phyloP scores from a whole-genome alignment of 805 yeast genomes.

The Metschnikowia santaceciliae region DNA sequence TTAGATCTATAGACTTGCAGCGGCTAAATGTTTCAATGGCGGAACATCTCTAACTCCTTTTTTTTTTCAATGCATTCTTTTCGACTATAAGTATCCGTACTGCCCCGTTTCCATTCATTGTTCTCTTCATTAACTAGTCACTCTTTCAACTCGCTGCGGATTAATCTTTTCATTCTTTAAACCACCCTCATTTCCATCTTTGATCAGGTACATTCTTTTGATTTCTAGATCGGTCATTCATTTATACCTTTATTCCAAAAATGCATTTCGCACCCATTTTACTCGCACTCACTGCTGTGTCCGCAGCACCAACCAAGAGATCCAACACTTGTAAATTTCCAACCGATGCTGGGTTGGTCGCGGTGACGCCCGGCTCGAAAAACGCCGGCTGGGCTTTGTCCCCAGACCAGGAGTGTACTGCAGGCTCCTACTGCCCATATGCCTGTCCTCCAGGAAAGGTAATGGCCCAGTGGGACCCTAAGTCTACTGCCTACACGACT shows the following conservation, averaged over 20 bases:
- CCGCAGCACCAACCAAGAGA: conserved; percentile 27
- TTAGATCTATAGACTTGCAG: neutral
- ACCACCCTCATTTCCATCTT: neutral
- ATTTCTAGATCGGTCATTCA: neutral
- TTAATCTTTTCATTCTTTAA: neutral
- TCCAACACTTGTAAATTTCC: conserved; percentile 65
- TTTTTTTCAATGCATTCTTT: neutral
- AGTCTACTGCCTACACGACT: conserved; percentile 65
- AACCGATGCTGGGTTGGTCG: conserved; percentile 58
- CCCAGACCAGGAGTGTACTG: conserved; percentile 65
- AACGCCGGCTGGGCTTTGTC: conserved; percentile 89
- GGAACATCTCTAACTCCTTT: neutral
- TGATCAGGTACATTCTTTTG: neutral
- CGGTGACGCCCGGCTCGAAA: conserved; percentile 52
- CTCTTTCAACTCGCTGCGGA: neutral
- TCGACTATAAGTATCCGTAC: neutral
- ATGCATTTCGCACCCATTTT: conserved; percentile 18
- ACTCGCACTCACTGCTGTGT: conserved; percentile 20
- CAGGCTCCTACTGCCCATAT: conserved; percentile 85
- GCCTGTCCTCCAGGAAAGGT: conserved; percentile 88
- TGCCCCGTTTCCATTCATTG: neutral
- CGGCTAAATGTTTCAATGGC: neutral
- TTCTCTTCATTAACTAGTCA: neutral
- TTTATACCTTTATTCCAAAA: neutral
- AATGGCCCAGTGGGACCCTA: conserved; percentile 86